These are phyloP conservation scores for Cardamine resedifolia DNA, from an alignment of 345 rosid species.

Conservation along the genomic window DNA sequence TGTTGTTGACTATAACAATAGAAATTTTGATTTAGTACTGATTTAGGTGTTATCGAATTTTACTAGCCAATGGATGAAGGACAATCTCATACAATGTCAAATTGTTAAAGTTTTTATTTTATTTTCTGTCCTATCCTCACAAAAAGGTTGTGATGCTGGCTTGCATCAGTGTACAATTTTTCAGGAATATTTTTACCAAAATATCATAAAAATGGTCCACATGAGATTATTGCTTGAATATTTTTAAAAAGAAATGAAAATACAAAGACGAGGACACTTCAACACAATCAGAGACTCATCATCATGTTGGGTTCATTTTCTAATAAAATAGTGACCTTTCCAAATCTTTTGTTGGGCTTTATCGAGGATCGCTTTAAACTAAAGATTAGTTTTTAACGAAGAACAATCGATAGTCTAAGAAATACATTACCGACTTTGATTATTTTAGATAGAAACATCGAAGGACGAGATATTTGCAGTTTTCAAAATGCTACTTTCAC, in stretches of 20 bases:
- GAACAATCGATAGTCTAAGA: background rate
- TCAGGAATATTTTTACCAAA: conserved; percentile 23
- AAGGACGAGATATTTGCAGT: conserved; percentile 1
- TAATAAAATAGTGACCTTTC: conserved; percentile 23
- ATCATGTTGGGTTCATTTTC: conserved; percentile 33
- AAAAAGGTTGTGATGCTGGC: conserved; percentile 24
- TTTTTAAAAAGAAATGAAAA: background rate
- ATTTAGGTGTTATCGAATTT: background rate
- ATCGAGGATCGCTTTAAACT: background rate
- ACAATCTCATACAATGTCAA: background rate
- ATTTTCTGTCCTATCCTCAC: conserved; percentile 5
- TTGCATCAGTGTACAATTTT: conserved; percentile 33
- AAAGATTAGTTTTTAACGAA: background rate
- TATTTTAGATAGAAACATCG: conserved; percentile 3
- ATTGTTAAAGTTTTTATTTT: background rate
- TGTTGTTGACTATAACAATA: background rate
- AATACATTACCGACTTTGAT: conserved; percentile 25
- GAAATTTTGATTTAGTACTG: background rate
- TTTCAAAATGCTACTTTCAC: conserved; percentile 29
- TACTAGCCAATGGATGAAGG: background rate
- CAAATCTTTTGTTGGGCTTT: conserved; percentile 19
- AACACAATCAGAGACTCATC: conserved; percentile 34
- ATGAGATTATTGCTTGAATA: conserved; percentile 1
- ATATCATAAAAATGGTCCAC: conserved; percentile 15
- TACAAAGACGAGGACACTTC: conserved; percentile 21